A percentile compares a stretch with the other conserved stretches of the same genome.
Conservation (phyloP, 257 asterid species). For the Forsythia suspensa region DNA sequence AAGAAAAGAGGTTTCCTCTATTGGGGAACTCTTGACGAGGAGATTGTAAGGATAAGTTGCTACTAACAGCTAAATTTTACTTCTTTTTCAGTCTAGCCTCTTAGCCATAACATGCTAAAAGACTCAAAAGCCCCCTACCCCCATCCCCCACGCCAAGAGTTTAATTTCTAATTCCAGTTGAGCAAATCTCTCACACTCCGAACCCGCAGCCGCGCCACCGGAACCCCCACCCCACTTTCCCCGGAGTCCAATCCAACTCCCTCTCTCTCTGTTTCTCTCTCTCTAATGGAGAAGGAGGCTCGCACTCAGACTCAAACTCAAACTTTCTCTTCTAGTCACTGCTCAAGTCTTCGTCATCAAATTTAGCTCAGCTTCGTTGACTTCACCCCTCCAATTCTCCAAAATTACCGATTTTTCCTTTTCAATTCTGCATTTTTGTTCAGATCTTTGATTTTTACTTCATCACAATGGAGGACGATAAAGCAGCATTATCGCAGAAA, state of each 20-base stretch:
- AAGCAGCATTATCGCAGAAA: conserved; percentile 50
- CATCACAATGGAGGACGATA: conserved; percentile 66
- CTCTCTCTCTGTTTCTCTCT: conserved; percentile 25
- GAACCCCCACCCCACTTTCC: not conserved
- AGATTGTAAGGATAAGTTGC: too few species aligned
- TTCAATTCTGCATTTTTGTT: conserved; percentile 12
- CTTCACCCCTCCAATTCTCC: conserved; percentile 23
- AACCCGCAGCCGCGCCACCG: not conserved
- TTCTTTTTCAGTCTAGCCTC: not conserved
- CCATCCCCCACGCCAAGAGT: too few species aligned
- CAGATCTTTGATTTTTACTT: conserved; percentile 29
- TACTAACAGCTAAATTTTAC: too few species aligned
- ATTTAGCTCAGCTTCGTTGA: conserved; percentile 28
- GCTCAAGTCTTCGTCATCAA: conserved; percentile 22
- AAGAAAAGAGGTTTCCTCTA: too few species aligned
- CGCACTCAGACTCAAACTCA: not conserved
- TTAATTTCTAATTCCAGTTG: not conserved
- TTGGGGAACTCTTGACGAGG: too few species aligned
- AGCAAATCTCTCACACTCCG: not conserved
- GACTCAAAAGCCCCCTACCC: not conserved
- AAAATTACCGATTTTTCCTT: conserved; percentile 11
- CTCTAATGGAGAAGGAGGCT: conserved; percentile 30
- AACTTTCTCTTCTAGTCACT: conserved; percentile 11
- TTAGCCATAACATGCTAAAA: not conserved
- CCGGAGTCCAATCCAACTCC: not conserved